Conservation (phyloP, 2,329 filamentous ascomycete species). For the Colletotrichum gloeosporioides region DNA sequence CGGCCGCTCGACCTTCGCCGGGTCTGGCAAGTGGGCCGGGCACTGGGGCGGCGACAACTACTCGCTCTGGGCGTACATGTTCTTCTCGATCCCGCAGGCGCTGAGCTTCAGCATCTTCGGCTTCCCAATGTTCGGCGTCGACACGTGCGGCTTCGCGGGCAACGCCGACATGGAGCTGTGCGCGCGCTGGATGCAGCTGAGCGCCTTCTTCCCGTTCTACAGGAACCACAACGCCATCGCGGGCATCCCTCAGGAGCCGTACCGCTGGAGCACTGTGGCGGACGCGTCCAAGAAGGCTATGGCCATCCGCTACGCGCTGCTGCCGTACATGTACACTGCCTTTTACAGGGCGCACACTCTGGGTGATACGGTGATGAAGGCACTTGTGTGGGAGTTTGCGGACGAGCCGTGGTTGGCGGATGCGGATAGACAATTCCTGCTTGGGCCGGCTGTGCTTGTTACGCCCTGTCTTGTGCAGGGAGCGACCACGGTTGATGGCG, state of each 20-base stretch:
- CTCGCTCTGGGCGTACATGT: conserved; percentile 76
- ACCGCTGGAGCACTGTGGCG: conserved; percentile 70
- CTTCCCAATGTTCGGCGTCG: conserved; percentile 78
- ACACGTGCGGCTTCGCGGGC: conserved; percentile 73
- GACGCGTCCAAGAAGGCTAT: conserved; percentile 71
- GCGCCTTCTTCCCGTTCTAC: conserved; percentile 80
- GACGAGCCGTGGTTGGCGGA: conserved; percentile 70
- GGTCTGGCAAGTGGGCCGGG: conserved; percentile 76
- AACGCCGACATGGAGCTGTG: conserved; percentile 75
- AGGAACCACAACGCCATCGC: conserved; percentile 74
- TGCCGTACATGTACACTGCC: conserved; percentile 80
- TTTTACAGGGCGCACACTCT: conserved; percentile 70
- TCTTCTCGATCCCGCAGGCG: conserved; percentile 78
- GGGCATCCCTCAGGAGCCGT: conserved; percentile 72
- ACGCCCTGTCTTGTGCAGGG: conserved; percentile 71
- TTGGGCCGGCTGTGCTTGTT: conserved; percentile 70
- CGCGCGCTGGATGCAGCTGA: conserved; percentile 75
- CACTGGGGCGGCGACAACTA: conserved; percentile 85
- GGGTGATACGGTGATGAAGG: conserved; percentile 75
- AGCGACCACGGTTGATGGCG: conserved; percentile 64
- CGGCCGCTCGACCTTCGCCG: conserved; percentile 80
- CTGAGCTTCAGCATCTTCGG: conserved; percentile 75
- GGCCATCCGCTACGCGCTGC: conserved; percentile 71
- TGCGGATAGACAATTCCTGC: conserved; percentile 75
- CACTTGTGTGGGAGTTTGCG: conserved; percentile 77